These are phyloP conservation scores for Hypoxylon trugodes DNA, from an alignment of 495 filamentous ascomycete genomes.

Conservation along the genomic window DNA sequence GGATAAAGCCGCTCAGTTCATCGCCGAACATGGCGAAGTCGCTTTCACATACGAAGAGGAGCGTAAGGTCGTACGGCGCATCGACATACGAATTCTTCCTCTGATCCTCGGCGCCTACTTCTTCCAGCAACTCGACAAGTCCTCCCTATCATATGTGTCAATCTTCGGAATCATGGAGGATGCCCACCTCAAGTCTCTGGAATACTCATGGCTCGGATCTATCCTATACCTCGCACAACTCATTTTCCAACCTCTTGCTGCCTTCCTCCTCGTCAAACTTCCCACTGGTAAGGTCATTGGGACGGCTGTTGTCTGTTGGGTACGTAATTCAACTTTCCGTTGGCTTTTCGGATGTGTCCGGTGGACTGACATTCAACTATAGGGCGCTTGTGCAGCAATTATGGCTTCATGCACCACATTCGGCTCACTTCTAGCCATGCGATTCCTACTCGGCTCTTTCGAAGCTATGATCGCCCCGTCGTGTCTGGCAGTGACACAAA, in stretches of 20 bases:
- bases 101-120: slow-evolving; percentile 61
- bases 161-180: slow-evolving; percentile 64
- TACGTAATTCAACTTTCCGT: slow-evolving; percentile 9
- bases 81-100: slow-evolving; percentile 59
- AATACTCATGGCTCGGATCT: slow-evolving; percentile 60
- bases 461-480: slow-evolving; percentile 57
- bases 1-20: slow-evolving; percentile 55
- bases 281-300: slow-evolving; percentile 56
- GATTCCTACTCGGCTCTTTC: slow-evolving; percentile 54
- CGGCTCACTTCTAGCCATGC: slow-evolving; percentile 51
- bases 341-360: not conserved
- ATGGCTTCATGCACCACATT: slow-evolving; percentile 56
- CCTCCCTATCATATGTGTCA: slow-evolving; percentile 59
- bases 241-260: slow-evolving; percentile 54
- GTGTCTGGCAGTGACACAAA: slow-evolving; percentile 62
- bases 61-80: slow-evolving; percentile 49
- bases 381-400: slow-evolving; percentile 48
- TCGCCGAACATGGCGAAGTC: slow-evolving; percentile 49
- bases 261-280: slow-evolving; percentile 60
- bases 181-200: slow-evolving; percentile 54
- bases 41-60: slow-evolving; percentile 52
- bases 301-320: slow-evolving; percentile 52
- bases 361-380: not conserved
- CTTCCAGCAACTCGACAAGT: slow-evolving; percentile 65
- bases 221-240: slow-evolving; percentile 56